Conservation (phyloP, 202 grass and related monocot genomes). For the Hordeum pubiflorum region DNA sequence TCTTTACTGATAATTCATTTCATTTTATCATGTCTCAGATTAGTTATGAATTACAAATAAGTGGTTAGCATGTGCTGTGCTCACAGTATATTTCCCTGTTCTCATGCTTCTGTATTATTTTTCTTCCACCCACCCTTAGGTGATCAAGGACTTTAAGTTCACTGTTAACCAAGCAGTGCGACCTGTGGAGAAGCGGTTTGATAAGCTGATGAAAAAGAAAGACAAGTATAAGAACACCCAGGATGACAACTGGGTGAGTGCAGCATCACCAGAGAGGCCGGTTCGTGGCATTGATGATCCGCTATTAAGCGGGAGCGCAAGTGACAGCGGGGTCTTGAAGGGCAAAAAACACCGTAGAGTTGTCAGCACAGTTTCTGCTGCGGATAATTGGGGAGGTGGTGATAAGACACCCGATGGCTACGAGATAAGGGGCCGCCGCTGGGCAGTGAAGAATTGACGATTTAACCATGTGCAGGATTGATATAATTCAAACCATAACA, state of each 20-base stretch:
- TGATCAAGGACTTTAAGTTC: conserved; percentile 96
- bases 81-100: background rate
- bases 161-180: conserved; percentile 81
- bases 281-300: conserved; percentile 89
- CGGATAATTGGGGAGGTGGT: conserved; percentile 56
- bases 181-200: conserved; percentile 78
- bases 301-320: conserved; percentile 54
- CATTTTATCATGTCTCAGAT: background rate
- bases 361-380: conserved; percentile 22
- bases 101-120: background rate
- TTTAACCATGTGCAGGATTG: conserved; percentile 7
- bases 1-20: conserved; percentile 15
- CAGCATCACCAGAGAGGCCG: conserved; percentile 35
- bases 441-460: conserved; percentile 58
- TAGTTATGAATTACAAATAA: background rate
- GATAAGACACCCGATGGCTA: conserved; percentile 59
- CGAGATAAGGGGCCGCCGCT: conserved; percentile 67
- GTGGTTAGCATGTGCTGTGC: conserved; percentile 2
- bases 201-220: conserved; percentile 68
- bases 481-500: conserved; percentile 6
- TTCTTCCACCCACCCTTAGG: conserved; percentile 26
- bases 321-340: conserved; percentile 53
- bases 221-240: conserved; percentile 50
- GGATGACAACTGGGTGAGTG: conserved; percentile 74
- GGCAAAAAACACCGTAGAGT: conserved; percentile 50